phyloP scores from a whole-genome alignment of 345 rosid species.

The Lepidium didymum region DNA sequence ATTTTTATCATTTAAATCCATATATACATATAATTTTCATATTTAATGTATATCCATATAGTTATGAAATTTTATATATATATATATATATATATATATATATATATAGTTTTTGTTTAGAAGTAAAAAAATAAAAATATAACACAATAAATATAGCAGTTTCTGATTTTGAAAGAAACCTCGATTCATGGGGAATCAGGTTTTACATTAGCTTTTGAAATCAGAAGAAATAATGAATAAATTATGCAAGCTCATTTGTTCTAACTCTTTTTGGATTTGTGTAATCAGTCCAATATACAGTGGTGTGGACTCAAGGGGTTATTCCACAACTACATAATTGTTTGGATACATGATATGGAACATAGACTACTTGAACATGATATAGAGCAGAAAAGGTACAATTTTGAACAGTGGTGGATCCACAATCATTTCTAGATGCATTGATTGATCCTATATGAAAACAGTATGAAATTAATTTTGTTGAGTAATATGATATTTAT shows the following conservation, averaged over 20 bases:
- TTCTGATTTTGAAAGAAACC: conserved; percentile 80
- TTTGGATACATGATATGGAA: conserved; percentile 96
- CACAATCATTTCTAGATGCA: too few species aligned
- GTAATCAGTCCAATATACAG: conserved; percentile 63
- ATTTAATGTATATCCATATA: too few species aligned
- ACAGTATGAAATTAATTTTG: too few species aligned
- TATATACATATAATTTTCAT: too few species aligned
- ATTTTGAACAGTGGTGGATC: background rate
- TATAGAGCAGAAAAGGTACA: conserved; percentile 89
- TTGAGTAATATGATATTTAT: too few species aligned
- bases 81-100: too few species aligned
- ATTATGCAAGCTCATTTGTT: background rate
- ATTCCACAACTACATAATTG: conserved; percentile 72
- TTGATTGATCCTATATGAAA: too few species aligned
- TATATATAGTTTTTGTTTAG: too few species aligned
- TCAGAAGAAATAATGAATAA: background rate
- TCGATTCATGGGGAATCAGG: conserved; percentile 84
- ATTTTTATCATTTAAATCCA: too few species aligned
- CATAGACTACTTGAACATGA: conserved; percentile 75
- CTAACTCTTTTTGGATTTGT: background rate
- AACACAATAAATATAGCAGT: conserved; percentile 39
- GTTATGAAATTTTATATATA: too few species aligned
- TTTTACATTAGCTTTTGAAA: conserved; percentile 22
- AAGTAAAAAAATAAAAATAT: too few species aligned
- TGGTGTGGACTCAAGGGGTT: conserved; percentile 78